Percentiles rank a stretch among this genome's conserved stretches.
These are phyloP conservation scores for Achlya hypogyna DNA, from an alignment of 352 stramenopile genomes.

Conservation along the genomic window DNA sequence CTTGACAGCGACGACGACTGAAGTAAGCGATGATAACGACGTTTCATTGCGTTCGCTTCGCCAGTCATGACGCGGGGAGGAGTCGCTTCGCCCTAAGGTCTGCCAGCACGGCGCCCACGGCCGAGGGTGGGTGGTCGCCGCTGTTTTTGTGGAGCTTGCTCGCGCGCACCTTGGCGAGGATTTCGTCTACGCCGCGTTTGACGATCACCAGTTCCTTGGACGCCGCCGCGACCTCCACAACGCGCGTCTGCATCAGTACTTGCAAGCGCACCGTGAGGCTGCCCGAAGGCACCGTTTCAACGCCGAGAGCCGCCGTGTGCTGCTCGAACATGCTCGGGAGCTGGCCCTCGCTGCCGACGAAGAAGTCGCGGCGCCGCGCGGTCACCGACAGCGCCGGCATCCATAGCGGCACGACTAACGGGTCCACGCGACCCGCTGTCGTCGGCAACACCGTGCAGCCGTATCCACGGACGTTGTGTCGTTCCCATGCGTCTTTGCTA, in stretches of 20 bases:
- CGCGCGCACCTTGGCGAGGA: slow-evolving; percentile 30
- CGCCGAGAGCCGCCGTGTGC: slow-evolving; percentile 26
- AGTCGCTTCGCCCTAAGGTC: slow-evolving; percentile 9
- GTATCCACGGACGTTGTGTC: background rate
- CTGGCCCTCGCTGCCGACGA: background rate
- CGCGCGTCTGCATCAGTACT: background rate
- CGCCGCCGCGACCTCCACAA: background rate
- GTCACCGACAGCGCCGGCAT: background rate
- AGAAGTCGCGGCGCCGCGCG: background rate
- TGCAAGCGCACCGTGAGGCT: slow-evolving; percentile 34
- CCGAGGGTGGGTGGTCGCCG: slow-evolving; percentile 7
- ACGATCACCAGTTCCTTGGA: slow-evolving; percentile 24
- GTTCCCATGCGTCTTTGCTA: background rate
- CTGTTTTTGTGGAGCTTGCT: slow-evolving; percentile 34
- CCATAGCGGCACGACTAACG: background rate
- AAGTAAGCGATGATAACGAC: background rate
- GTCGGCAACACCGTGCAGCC: background rate
- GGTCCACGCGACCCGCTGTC: background rate
- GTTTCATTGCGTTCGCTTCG: background rate
- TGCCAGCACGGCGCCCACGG: slow-evolving; percentile 27
- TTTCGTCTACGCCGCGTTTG: slow-evolving; percentile 68
- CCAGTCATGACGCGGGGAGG: background rate
- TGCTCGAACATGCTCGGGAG: slow-evolving; percentile 14
- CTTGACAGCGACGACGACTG: slow-evolving; percentile 86
- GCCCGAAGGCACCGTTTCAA: slow-evolving; percentile 31